These are phyloP conservation scores for Prunella vulgaris DNA, from an alignment of 257 asterid genomes.

Conservation along the genomic window DNA sequence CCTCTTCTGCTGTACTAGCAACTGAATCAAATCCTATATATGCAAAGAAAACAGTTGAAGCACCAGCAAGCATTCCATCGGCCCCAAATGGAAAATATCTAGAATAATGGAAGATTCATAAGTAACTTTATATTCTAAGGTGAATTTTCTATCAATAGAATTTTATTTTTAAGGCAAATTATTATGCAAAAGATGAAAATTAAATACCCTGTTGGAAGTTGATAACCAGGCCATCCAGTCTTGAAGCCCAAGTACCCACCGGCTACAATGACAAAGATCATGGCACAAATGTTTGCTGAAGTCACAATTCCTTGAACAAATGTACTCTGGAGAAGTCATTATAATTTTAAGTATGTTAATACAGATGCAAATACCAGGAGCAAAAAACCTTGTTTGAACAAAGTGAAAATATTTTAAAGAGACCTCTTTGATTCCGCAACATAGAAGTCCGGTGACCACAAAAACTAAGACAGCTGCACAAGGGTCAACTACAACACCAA, in stretches of 20 bases:
- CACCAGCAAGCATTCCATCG: constrained; percentile 99
- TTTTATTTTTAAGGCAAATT: neutral
- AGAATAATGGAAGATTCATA: neutral
- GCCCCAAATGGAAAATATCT: constrained; percentile 82
- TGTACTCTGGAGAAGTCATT: constrained; percentile 60
- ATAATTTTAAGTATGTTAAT: neutral
- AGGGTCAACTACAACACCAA: constrained; percentile 76
- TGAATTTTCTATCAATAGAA: neutral
- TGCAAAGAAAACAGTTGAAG: constrained; percentile 96
- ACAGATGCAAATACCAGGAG: constrained; percentile 8
- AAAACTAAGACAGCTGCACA: constrained; percentile 82
- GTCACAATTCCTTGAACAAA: constrained; percentile 91
- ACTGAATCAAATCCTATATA: constrained; percentile 92
- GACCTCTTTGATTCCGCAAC: constrained; percentile 96
- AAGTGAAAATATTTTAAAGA: constrained; percentile 8
- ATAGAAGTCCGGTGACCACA: constrained; percentile 73
- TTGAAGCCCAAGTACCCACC: constrained; percentile 95
- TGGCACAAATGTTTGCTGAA: constrained; percentile 73
- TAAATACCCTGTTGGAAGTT: constrained; percentile 75
- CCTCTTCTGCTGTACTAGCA: constrained; percentile 99
- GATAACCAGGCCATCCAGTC: constrained; percentile 97
- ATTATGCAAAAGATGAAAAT: constrained; percentile 5
- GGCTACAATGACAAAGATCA: constrained; percentile 84
- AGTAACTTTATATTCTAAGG: neutral
- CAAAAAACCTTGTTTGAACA: neutral